Evolutionary conservation across 83 land plant genomes (phyloP), one percentile per base, ranked within the genome.

Genomic region (Diphasiastrum complanatum): DNA sequence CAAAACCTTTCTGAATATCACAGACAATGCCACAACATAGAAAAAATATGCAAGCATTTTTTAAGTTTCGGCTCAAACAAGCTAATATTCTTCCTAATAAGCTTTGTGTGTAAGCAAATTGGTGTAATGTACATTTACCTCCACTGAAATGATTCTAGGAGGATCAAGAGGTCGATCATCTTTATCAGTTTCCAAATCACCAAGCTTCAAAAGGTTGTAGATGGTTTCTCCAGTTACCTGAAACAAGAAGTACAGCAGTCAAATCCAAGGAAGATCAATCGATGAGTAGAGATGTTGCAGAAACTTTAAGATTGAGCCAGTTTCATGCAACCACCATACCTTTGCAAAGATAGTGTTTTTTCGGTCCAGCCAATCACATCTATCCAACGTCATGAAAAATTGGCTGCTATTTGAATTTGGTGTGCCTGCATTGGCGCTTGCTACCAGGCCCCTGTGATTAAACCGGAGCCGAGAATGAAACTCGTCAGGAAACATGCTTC

Each of bases 291-390:
- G 1, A 31, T 0, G 36, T 61, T 51, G 3, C 23, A 47, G 35
- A 60, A 64, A 16, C 8, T 8, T 40, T 8, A 40, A 40, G 8
- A 16, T 8, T 16, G 16, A 40, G 8, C 12, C 43, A 40, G 43
- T 8, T 40, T 16, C 8, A 40, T 8, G 43, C 8, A 47, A 36
- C 37, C 29, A 25, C 3, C 64, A 10, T 68, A 91, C 97, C 85
- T 93, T 93, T 45, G 96, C 98, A 73, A 93, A 93, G 25, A 93
- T 93, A n/a, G 98, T 93, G 59, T 89, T 76, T 64, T 93, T 93
- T 58, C 66, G 58, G 54, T 93, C 91, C 61, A 93, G 79, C 91
- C 91, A 88, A 54, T 93, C 96, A 69, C 96, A 88, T 5, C 87
- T 80, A 47, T 83, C 96, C 75, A 93, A 69, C 2, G 96, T 68